A percentile compares a stretch with the other conserved stretches of the same genome.
Conservation (phyloP, 352 stramenopile species). For the Pythium aquatile region DNA sequence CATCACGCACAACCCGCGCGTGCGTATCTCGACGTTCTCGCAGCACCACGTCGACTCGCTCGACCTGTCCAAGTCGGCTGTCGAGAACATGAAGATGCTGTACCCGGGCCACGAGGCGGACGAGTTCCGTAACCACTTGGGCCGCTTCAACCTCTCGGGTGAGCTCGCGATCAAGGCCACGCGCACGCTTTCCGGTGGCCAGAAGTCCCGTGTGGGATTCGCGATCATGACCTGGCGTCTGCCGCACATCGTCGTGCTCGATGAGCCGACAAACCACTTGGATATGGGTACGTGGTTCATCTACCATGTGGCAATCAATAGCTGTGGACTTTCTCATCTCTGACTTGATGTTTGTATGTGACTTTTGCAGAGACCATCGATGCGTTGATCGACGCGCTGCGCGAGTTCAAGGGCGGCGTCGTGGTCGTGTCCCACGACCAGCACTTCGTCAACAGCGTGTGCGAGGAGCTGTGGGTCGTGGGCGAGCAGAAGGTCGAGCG, state of each 20-base stretch:
- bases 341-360: slow-evolving; percentile 5
- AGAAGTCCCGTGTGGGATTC: slow-evolving; percentile 95
- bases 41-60: slow-evolving; percentile 96
- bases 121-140: slow-evolving; percentile 94
- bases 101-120: slow-evolving; percentile 83
- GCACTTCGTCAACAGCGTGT: slow-evolving; percentile 97
- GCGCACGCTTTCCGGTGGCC: slow-evolving; percentile 93
- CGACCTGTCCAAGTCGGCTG: slow-evolving; percentile 87
- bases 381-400: slow-evolving; percentile 81
- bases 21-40: slow-evolving; percentile 96
- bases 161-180: slow-evolving; percentile 94
- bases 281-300: slow-evolving; percentile 84
- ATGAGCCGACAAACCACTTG: slow-evolving; percentile 97
- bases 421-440: slow-evolving; percentile 98
- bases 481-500: slow-evolving; percentile 70
- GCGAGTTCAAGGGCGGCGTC: slow-evolving; percentile 97
- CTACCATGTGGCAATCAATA: slow-evolving; percentile 1
- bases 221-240: slow-evolving; percentile 93
- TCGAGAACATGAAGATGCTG: slow-evolving; percentile 90
- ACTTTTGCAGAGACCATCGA: slow-evolving; percentile 48
- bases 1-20: slow-evolving; percentile 88
- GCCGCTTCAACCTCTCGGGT: slow-evolving; percentile 95
- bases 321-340: slow-evolving; percentile 9
- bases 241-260: slow-evolving; percentile 95
- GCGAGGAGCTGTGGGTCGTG: slow-evolving; percentile 92